Base-by-base conservation (phyloP, 75 land plant species). In the Sequoiadendron giganteum region DNA sequence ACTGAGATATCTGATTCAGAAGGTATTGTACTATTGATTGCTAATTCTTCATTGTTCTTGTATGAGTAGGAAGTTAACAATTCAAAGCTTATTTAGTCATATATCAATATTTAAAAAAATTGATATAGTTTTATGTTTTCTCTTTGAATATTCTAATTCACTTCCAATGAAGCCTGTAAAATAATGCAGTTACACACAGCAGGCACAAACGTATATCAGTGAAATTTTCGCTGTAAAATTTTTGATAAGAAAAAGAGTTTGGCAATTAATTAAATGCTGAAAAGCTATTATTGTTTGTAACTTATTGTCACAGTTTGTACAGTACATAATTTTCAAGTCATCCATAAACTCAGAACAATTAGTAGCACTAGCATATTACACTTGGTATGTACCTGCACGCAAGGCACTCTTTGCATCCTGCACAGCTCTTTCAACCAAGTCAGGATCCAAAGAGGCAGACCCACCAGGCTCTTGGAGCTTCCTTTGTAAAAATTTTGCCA, bases 401-500 rank as follows among this genome's bases (percentile, higher is more conserved):
- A 95, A 90, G 16, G 95, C 88, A 39, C 91, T 93, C 88, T 98
- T 97, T 49, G 99, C 99, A 90, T 97, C 93, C 34, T 89, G 87
- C 15, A 98, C 99, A 52, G 99, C 99, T 21, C 88, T 54, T 89
- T 98, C 95, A 30, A 98, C 93, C 65, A 95, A 93, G 38, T 88
- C 90, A 61, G 97, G 99, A 72, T 98, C 89, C 39, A 98, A 83
- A 36, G 97, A 91, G 13, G 90, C 85, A 85, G 96, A 87, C 18
- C 99, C 98, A 79, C 90, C 90, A 1, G 99, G 98, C 25, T 93
- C 93, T 88, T 97, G 93, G 8, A 98, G 93, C 89, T 98, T 98
- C 70, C 99, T 94, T 45, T 97, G 93, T 16, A 98, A 89, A 88
- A 98, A 98, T 91, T 98, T 98, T 8, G 96, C 99, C 86, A 98